These are phyloP conservation scores for Malus orientalis DNA, from an alignment of 306 rosid species.

Conservation along the genomic window DNA sequence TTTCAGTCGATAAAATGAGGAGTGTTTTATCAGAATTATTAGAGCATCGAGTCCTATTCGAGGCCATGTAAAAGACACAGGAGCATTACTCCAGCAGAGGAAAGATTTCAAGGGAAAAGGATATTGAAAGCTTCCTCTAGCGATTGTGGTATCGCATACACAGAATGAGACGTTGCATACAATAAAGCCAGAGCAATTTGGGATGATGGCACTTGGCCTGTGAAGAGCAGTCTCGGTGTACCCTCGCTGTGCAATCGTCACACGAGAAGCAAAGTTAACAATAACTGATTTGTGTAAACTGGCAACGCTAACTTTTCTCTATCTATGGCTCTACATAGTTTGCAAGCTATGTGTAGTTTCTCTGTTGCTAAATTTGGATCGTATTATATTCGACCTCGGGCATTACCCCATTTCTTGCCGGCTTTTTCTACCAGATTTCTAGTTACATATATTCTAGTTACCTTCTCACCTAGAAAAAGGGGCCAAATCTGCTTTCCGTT, in stretches of 20 bases:
- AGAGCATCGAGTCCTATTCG: slow-evolving; percentile 64
- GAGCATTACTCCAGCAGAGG: slow-evolving; percentile 5
- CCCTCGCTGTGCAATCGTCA: background rate
- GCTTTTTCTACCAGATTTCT: no score
- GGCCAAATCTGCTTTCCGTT: no score
- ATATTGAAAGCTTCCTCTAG: background rate
- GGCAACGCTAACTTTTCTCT: background rate
- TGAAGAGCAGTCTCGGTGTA: background rate
- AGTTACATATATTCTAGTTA: no score
- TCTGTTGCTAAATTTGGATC: no score
- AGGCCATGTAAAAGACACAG: slow-evolving; percentile 32
- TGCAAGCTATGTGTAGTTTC: background rate
- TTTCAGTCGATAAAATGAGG: slow-evolving; percentile 89
- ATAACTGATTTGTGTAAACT: background rate
- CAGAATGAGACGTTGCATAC: slow-evolving; percentile 10
- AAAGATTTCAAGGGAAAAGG: background rate
- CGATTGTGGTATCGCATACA: slow-evolving; percentile 22
- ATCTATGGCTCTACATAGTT: background rate
- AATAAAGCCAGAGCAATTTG: slow-evolving; percentile 16
- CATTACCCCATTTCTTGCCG: no score
- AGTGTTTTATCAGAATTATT: slow-evolving; percentile 58
- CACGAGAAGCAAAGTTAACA: background rate
- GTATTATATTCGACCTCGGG: no score
- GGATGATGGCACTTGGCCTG: background rate
- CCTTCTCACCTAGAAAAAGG: no score